phyloP scores from a whole-genome alignment of 345 rosid species.

The Populus alba region DNA sequence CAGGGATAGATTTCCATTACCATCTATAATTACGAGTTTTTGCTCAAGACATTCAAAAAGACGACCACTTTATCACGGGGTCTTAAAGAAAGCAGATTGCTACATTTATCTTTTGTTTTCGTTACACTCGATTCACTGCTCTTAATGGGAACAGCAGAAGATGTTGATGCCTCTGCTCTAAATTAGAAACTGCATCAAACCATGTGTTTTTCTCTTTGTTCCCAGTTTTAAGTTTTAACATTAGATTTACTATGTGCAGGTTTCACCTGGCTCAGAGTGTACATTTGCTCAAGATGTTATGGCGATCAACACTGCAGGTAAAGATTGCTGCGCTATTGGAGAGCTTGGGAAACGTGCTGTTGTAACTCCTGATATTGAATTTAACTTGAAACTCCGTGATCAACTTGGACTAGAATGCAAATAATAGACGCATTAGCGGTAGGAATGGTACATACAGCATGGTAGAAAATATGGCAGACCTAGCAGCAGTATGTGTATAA shows the following conservation, averaged over 20 bases:
- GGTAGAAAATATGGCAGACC: neutral
- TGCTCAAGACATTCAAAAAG: too few relatives aligned
- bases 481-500: neutral
- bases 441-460: neutral
- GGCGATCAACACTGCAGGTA: conserved; percentile 45
- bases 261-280: conserved; percentile 57
- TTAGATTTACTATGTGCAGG: conserved; percentile 39
- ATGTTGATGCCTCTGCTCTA: too few relatives aligned
- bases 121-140: too few relatives aligned
- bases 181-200: too few relatives aligned
- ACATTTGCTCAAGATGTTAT: conserved; percentile 65
- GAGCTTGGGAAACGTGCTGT: conserved; percentile 61
- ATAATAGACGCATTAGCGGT: neutral
- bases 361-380: conserved; percentile 66
- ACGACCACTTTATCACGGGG: too few relatives aligned
- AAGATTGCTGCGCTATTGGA: conserved; percentile 53
- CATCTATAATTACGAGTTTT: too few relatives aligned
- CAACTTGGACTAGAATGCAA: conserved; percentile 14
- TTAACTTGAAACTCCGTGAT: conserved; percentile 41
- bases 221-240: neutral
- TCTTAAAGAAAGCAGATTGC: too few relatives aligned
- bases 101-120: too few relatives aligned
- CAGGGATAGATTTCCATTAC: too few relatives aligned
- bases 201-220: neutral
- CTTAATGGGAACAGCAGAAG: too few relatives aligned